Base-by-base conservation (phyloP, 306 rosid genomes). In the Crotalaria pallida region DNA sequence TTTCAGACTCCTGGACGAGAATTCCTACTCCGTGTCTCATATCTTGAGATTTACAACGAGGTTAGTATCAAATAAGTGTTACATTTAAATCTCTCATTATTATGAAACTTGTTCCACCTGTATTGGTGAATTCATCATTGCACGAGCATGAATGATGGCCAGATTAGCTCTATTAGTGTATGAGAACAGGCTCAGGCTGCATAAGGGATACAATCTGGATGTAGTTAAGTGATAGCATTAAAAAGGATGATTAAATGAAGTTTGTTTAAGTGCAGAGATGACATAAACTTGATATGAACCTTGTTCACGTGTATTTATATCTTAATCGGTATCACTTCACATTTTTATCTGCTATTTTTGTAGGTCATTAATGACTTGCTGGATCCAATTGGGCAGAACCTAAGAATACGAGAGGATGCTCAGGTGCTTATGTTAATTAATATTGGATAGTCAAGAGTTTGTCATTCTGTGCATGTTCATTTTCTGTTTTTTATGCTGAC, bases 11-110 rank as follows among this genome's bases (percentile, higher is more conserved):
- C 96, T 50, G 88, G 83, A 68, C 85, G 90, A 12, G 92, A 91
- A 79, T 91, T 86, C 84, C 92, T 91, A 65, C 95, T 91, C 45
- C 97, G 90, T 19, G 89, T 91, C 41, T 91, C 97, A 7, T 91
- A 91, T 84, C 87, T 91, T 65, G 97, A 91, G 84, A 91, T 91
- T 55, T 91, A 91, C 77, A 91, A 91, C 52, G 97, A 91, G 97
- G 97, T 91, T 58, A 86, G 92, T 65, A 36, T 66, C 36, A 24
- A 57, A 47, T 53, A 36, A 40, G 21, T 68, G 55, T 10, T 59
- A 7, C 65, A 26, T 59, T 63, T 19, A 45, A 12, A 10, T 27
- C 49, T 53, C 58, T 36, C 23, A 45, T 41, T 66, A 22, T 47
- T 53, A 11, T 62, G 49, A 50, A 50, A 38, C 60, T 50, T 58